Evolutionary conservation across 192 early-diverging fungal species (phyloP).

Genomic region (Lunasporangiospora selenospora): DNA sequence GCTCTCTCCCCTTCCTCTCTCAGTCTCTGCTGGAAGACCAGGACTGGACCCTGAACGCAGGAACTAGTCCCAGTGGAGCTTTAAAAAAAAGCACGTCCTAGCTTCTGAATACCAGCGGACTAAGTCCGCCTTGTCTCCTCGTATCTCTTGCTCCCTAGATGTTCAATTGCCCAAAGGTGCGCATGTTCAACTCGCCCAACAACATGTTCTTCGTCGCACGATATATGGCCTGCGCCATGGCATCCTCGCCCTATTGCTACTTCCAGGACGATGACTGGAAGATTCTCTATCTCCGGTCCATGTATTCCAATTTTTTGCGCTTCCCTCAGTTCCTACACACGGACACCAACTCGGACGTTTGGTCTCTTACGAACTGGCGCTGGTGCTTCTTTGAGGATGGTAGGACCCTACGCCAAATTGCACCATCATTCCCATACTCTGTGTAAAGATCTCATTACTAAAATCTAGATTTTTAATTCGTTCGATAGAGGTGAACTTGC

Average conservation of each 20-base stretch:
- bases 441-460: neutral
- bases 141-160: constrained; percentile 31
- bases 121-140: no score
- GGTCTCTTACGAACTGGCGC: constrained; percentile 57
- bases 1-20: no score
- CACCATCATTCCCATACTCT: neutral
- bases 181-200: constrained; percentile 54
- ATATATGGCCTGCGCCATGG: constrained; percentile 62
- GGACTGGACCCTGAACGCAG: no score
- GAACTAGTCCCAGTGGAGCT: no score
- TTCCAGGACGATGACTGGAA: constrained; percentile 65
- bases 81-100: no score
- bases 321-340: constrained; percentile 61
- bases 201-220: constrained; percentile 60
- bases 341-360: constrained; percentile 56
- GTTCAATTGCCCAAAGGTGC: constrained; percentile 54
- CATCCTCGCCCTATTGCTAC: constrained; percentile 63
- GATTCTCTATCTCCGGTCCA: constrained; percentile 50
- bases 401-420: constrained; percentile 17
- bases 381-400: constrained; percentile 64
- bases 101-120: no score
- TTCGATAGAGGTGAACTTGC: constrained; percentile 51
- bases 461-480: neutral
- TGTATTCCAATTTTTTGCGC: constrained; percentile 64
- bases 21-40: no score